Base-by-base conservation (phyloP, 1,139 yeast species). In the Sugiyamaella novakii region DNA sequence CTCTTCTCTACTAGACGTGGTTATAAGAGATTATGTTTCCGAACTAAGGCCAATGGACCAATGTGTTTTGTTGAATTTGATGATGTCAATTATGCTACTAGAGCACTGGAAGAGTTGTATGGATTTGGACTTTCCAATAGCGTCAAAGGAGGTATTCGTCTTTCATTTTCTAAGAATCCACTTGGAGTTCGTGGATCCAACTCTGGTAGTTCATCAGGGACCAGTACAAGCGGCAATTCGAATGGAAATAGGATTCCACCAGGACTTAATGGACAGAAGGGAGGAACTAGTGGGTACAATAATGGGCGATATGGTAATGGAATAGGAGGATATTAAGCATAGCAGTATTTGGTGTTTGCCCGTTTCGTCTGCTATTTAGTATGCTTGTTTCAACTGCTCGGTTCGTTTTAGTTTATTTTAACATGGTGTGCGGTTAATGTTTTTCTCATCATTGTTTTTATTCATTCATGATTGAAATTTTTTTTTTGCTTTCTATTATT, bases 61-160 rank as follows among this genome's bases (percentile, higher is more conserved):
- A 92, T 92, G 98, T 92, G 98, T 69, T 92, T 92, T 76, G 98
- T 92, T 50, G 98, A 92, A 71, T 92, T 92, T 73, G 98, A 92
- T 60, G 97, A 91, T 66, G 96, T 92, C 44, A 84, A 87, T 1
- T 87, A 80, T 67, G 98, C 98, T 2, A 89, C 98, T 0, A 76
- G 89, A 59, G 97, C 98, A 0, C 75, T 92, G 56, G 96, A 95
- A 30, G 96, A 89, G 68, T 73, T 92, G 49, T 92, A 92, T 65
- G 98, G 98, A 12, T 78, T 92, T 58, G 86, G 85, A 11, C 76
- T 79, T 50, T 80, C 81, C 55, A 86, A 85, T 57, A 65, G 72
- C 29, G 75, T 73, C 49, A 91, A 92, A 68, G 98, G 98, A 36
- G 98, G 98, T 18, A 92, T 92, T 52, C 78, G 98, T 53, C 77